Conservation (phyloP, 352 stramenopile species). For the Pythium periplocum region DNA sequence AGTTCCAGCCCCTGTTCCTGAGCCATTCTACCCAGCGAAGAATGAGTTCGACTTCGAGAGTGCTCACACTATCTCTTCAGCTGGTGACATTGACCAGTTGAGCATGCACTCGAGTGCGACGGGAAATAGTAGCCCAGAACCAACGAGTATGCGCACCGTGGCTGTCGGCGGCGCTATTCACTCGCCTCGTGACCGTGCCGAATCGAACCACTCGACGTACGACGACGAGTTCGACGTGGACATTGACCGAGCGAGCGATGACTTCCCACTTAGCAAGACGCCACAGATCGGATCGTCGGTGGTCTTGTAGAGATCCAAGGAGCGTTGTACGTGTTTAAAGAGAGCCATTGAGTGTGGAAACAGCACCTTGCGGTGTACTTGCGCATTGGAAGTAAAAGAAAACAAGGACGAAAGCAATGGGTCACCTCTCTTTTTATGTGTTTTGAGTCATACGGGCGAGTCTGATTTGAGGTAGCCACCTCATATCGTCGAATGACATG, state of each 20-base stretch:
- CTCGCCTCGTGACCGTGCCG: slow-evolving; percentile 1
- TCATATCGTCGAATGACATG: too few relatives aligned
- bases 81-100: too few relatives aligned
- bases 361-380: too few relatives aligned
- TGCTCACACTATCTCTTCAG: neutral
- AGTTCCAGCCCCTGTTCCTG: neutral
- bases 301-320: slow-evolving; percentile 2
- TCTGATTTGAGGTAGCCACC: too few relatives aligned
- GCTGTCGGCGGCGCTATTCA: slow-evolving; percentile 6
- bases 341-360: too few relatives aligned
- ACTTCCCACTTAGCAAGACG: slow-evolving; percentile 10
- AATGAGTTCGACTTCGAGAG: neutral
- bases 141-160: slow-evolving; percentile 9
- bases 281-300: slow-evolving; percentile 9
- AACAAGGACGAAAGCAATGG: too few relatives aligned
- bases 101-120: too few relatives aligned
- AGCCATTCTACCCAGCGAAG: slow-evolving; percentile 6
- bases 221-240: slow-evolving; percentile 4
- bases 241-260: slow-evolving; percentile 2
- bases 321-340: too few relatives aligned
- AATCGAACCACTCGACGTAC: neutral
- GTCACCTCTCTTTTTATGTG: too few relatives aligned
- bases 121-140: too few relatives aligned
- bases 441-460: too few relatives aligned
- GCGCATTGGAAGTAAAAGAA: too few relatives aligned